Conservation (phyloP, 192 early-diverging fungal species). For the Spizellomyces punctatus region DNA sequence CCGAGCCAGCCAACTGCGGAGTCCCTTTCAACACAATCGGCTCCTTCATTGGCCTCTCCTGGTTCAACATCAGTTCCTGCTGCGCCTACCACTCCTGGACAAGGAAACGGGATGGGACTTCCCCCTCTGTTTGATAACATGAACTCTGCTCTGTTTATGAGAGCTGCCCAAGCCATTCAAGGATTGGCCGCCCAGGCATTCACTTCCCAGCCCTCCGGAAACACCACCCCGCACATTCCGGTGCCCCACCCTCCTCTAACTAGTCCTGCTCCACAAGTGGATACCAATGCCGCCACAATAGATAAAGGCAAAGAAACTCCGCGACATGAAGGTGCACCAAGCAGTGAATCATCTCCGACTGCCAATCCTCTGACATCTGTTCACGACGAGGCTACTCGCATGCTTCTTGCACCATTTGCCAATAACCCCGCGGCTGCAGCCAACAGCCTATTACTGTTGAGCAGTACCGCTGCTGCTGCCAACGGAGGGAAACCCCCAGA, state of each 20-base stretch:
- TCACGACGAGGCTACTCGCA: not conserved
- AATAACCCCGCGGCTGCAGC: slow-evolving; percentile 31
- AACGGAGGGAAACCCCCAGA: not conserved
- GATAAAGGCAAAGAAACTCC: not conserved
- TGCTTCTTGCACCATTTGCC: slow-evolving; percentile 2
- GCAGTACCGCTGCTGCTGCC: slow-evolving; percentile 4
- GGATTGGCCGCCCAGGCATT: not conserved
- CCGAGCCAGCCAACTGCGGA: no score
- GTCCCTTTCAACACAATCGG: no score
- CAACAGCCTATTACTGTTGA: slow-evolving; percentile 19
- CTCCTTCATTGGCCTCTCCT: no score
- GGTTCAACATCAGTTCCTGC: no score
- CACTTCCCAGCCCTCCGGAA: not conserved
- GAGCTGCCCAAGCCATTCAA: not conserved
- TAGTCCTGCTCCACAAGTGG: no score
- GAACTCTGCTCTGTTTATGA: not conserved
- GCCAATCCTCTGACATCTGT: not conserved
- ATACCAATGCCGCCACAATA: not conserved
- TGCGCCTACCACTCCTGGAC: no score
- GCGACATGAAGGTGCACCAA: not conserved
- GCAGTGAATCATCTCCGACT: not conserved
- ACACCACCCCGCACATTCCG: no score
- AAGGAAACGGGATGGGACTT: no score
- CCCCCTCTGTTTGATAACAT: not conserved
- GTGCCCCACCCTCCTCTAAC: no score